Evolutionary conservation across 23 red algal species (phyloP).

Genomic region (Gracilaria gracilis): DNA sequence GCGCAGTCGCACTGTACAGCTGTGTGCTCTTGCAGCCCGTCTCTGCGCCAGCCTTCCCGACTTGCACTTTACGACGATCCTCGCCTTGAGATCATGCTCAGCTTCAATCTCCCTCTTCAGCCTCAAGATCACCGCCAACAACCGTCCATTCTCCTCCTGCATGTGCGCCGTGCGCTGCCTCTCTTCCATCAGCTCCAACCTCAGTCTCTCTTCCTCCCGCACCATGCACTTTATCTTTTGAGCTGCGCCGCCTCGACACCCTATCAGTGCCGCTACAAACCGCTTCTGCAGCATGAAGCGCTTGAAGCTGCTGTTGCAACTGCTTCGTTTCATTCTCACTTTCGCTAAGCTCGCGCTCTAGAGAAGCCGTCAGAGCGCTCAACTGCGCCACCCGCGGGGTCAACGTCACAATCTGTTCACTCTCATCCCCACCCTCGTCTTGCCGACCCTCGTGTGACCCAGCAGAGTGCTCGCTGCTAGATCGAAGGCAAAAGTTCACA

Average conservation of each 20-base stretch:
- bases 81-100: background rate
- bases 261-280: background rate
- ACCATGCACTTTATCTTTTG: background rate
- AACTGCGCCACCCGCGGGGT: too few relatives aligned
- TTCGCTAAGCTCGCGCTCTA: too few relatives aligned
- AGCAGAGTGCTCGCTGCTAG: background rate
- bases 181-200: conserved; percentile 30
- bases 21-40: too few relatives aligned
- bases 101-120: conserved; percentile 10
- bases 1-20: too few relatives aligned
- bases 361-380: too few relatives aligned
- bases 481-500: conserved; percentile 9
- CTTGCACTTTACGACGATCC: too few relatives aligned
- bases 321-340: too few relatives aligned
- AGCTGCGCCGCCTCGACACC: background rate
- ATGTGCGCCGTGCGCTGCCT: background rate
- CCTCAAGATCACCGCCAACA: conserved; percentile 10
- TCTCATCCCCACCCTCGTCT: too few relatives aligned
- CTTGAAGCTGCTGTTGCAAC: too few relatives aligned
- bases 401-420: too few relatives aligned
- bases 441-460: background rate
- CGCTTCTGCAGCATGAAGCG: too few relatives aligned
- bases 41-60: too few relatives aligned
- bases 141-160: background rate
- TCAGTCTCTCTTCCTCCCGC: background rate